Conservation (phyloP, 805 yeast species). For the Cyberlindnera nakhonratchasimensis region DNA sequence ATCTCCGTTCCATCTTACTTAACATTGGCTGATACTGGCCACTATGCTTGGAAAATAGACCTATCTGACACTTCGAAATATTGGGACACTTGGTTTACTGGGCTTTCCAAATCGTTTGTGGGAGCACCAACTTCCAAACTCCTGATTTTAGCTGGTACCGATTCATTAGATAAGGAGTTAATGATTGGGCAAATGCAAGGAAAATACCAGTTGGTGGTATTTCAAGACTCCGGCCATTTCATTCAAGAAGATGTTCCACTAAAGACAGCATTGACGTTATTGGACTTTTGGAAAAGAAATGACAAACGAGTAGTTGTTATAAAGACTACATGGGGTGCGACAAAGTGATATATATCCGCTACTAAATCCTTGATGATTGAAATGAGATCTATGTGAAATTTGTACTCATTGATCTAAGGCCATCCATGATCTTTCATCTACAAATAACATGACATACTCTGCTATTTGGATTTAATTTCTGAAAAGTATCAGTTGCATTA, state of each 20-base stretch:
- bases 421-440: too few species aligned
- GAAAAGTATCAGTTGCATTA: too few species aligned
- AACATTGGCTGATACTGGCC: slow-evolving; percentile 21
- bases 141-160: slow-evolving; percentile 83
- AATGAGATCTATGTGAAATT: background rate
- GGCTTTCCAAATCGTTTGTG: slow-evolving; percentile 55
- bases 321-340: slow-evolving; percentile 38
- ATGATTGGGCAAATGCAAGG: slow-evolving; percentile 99
- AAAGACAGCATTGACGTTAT: slow-evolving; percentile 54
- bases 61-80: slow-evolving; percentile 55
- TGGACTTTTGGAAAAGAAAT: slow-evolving; percentile 45
- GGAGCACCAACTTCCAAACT: slow-evolving; percentile 57
- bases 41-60: slow-evolving; percentile 60
- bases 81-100: slow-evolving; percentile 85
- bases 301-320: slow-evolving; percentile 33
- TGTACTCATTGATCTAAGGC: background rate
- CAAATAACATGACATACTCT: too few species aligned
- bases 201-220: slow-evolving; percentile 81
- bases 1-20: slow-evolving; percentile 78
- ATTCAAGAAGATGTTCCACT: slow-evolving; percentile 88
- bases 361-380: background rate
- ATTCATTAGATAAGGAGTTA: slow-evolving; percentile 76
- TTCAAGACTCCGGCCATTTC: slow-evolving; percentile 84
- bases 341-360: slow-evolving; percentile 6
- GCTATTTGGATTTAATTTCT: too few species aligned